These are phyloP conservation scores for Leishmania tropica DNA, from an alignment of 208 protist species.

Conservation along the genomic window DNA sequence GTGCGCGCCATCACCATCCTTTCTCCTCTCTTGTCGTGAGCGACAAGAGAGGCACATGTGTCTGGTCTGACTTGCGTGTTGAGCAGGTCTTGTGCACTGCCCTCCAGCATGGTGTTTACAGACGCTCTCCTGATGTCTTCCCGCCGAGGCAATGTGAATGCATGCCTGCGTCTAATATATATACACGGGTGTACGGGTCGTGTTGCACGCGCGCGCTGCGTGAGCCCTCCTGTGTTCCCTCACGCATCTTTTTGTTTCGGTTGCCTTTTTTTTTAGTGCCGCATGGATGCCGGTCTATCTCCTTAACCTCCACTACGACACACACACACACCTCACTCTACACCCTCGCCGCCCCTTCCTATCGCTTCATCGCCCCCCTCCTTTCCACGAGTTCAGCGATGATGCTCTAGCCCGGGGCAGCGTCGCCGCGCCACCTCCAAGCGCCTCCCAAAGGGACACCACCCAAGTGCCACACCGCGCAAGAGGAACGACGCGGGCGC, in stretches of 20 bases:
- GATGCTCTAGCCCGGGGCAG: background rate
- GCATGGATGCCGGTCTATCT: background rate
- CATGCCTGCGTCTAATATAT: background rate
- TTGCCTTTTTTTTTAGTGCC: background rate
- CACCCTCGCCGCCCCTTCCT: background rate
- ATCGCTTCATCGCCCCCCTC: background rate
- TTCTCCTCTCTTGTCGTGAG: background rate
- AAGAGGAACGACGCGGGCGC: background rate
- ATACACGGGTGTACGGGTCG: background rate
- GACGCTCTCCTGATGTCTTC: no score
- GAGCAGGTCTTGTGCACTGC: no score
- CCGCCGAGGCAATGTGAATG: background rate
- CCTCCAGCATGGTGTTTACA: no score
- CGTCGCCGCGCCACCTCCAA: background rate
- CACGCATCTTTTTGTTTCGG: background rate
- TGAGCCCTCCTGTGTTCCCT: background rate
- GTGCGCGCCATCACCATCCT: background rate
- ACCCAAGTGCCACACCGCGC: background rate
- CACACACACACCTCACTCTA: no score
- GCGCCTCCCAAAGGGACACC: background rate
- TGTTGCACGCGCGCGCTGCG: background rate
- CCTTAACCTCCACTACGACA: background rate
- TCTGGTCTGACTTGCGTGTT: no score
- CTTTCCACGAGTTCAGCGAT: background rate
- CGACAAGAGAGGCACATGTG: no score